Conservation (phyloP, 768 basidiomycete genomes). For the Calocera viscosa region DNA sequence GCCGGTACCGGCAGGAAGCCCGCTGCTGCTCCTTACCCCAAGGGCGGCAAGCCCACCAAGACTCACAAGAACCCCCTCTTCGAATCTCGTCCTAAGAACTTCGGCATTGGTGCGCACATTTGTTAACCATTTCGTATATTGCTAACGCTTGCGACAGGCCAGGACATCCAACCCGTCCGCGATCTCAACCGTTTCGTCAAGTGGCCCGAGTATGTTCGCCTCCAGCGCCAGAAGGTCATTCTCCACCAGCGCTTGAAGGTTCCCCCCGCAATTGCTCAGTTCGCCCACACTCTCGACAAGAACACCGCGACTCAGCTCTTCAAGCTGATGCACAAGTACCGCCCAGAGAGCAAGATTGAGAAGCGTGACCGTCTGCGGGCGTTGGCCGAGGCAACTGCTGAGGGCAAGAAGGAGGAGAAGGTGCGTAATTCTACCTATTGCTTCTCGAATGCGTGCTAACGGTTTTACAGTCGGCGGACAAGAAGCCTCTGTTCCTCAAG, state of each 20-base stretch:
- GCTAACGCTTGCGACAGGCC: slow-evolving; percentile 42
- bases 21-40: slow-evolving; percentile 70
- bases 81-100: slow-evolving; percentile 80
- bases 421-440: slow-evolving; percentile 5
- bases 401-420: slow-evolving; percentile 47
- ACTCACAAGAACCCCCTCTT: slow-evolving; percentile 90
- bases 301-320: slow-evolving; percentile 97
- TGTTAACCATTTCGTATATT: background rate
- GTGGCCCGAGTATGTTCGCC: slow-evolving; percentile 97
- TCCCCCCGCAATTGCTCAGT: slow-evolving; percentile 94
- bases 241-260: slow-evolving; percentile 96
- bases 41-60: slow-evolving; percentile 55
- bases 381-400: slow-evolving; percentile 63
- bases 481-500: slow-evolving; percentile 93
- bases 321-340: slow-evolving; percentile 96
- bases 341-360: slow-evolving; percentile 88
- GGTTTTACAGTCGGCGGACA: slow-evolving; percentile 44
- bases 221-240: slow-evolving; percentile 97
- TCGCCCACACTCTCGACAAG: slow-evolving; percentile 91
- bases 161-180: slow-evolving; percentile 77
- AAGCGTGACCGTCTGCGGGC: slow-evolving; percentile 87
- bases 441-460: background rate
- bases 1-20: slow-evolving; percentile 68
- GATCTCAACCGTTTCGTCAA: slow-evolving; percentile 97
- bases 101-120: slow-evolving; percentile 68